Conservation (phyloP, 805 yeast genomes). For the Wickerhamiella alocasiicola region DNA sequence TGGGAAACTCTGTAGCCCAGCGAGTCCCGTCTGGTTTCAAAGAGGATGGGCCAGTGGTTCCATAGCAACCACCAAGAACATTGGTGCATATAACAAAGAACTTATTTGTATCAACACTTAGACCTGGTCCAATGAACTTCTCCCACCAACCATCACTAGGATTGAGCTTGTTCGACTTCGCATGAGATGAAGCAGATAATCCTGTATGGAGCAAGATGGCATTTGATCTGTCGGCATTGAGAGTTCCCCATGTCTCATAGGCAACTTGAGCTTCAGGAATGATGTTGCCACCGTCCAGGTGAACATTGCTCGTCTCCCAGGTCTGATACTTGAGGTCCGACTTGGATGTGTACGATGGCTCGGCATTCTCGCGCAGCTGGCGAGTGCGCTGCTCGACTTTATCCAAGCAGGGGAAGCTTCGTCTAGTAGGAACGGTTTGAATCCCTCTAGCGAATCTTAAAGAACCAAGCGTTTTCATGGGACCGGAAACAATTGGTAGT, state of each 20-base stretch:
- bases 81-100: constrained; percentile 81
- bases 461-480: too few relatives aligned
- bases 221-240: constrained; percentile 52
- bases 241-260: constrained; percentile 81
- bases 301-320: constrained; percentile 37
- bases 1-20: constrained; percentile 82
- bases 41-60: constrained; percentile 87
- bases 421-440: background rate
- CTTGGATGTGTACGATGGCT: constrained; percentile 55
- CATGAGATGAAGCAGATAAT: constrained; percentile 86
- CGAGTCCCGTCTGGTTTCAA: constrained; percentile 51
- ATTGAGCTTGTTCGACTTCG: constrained; percentile 63
- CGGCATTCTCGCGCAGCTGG: constrained; percentile 39
- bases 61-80: constrained; percentile 89
- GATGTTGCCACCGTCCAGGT: constrained; percentile 70
- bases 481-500: too few relatives aligned
- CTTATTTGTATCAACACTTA: constrained; percentile 64
- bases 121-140: constrained; percentile 73
- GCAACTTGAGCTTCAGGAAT: constrained; percentile 71
- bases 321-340: constrained; percentile 34
- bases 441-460: background rate
- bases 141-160: constrained; percentile 91
- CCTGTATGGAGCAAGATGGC: constrained; percentile 82
- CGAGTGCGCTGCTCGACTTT: constrained; percentile 41
- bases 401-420: constrained; percentile 75